Conservation (phyloP, 208 protist species). For the Entamoeba moshkovskii region DNA sequence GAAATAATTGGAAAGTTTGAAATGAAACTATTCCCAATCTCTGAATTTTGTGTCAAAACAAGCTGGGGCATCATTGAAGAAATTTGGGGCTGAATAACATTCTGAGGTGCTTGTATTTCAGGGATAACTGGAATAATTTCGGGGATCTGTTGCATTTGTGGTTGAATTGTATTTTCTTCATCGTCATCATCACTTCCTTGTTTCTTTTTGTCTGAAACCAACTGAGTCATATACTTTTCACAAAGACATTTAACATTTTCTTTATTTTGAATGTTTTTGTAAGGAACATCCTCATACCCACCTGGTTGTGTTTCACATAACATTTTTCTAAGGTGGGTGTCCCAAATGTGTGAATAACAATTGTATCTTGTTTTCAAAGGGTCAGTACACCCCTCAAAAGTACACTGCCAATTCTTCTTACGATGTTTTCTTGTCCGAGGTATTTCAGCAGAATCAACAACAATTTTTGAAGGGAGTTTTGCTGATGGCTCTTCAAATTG, state of each 20-base stretch:
- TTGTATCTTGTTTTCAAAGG: background rate
- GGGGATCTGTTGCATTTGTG: background rate
- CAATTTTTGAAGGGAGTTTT: background rate
- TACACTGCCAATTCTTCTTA: background rate
- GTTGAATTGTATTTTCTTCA: background rate
- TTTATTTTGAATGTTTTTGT: background rate
- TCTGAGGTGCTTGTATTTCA: background rate
- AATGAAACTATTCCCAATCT: background rate
- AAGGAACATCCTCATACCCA: background rate
- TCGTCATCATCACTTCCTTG: background rate
- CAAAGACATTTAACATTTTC: background rate
- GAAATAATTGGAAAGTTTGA: background rate
- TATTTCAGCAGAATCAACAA: background rate
- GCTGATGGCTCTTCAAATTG: too few species aligned
- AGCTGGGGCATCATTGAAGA: background rate
- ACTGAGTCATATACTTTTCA: background rate
- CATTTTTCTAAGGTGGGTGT: background rate
- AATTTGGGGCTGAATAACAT: background rate
- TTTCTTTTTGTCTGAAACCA: background rate
- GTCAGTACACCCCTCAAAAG: background rate
- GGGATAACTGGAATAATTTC: background rate
- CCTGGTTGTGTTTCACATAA: background rate
- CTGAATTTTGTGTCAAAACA: background rate
- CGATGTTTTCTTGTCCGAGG: background rate
- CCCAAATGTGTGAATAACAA: background rate